phyloP scores from a whole-genome alignment of 2,329 filamentous ascomycete genomes.

The Epichloe brachyelytri region DNA sequence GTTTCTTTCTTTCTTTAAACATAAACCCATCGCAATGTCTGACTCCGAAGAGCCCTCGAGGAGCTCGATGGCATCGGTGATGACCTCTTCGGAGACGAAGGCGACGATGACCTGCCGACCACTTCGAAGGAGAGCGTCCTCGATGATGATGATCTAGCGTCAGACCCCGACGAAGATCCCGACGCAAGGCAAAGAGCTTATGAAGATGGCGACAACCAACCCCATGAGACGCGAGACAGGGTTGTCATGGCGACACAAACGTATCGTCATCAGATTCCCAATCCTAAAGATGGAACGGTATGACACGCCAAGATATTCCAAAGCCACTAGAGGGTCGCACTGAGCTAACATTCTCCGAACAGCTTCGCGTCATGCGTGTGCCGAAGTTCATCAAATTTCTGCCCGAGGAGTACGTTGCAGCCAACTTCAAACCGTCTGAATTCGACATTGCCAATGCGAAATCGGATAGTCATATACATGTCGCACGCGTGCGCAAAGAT shows the following conservation, averaged over 20 bases:
- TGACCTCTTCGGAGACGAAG: conserved; percentile 50
- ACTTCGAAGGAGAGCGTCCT: conserved; percentile 47
- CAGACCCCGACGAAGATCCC: conserved; percentile 34
- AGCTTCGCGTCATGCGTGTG: conserved; percentile 59
- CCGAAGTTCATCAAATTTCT: conserved; percentile 61
- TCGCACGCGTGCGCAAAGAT: conserved; percentile 57
- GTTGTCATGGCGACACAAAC: conserved; percentile 51
- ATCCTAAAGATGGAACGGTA: conserved; percentile 59
- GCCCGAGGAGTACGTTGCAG: conserved; percentile 52
- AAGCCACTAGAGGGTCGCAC: neutral
- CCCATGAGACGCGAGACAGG: conserved; percentile 36
- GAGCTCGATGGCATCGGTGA: conserved; percentile 40
- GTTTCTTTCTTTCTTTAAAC: neutral
- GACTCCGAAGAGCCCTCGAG: conserved; percentile 43
- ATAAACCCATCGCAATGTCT: conserved; percentile 29
- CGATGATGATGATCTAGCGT: conserved; percentile 47
- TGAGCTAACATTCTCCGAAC: neutral
- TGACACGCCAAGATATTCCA: conserved; percentile 13
- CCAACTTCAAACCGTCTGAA: conserved; percentile 49
- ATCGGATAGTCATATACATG: conserved; percentile 46
- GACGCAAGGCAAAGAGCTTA: conserved; percentile 21
- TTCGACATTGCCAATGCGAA: conserved; percentile 41
- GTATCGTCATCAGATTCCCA: conserved; percentile 57
- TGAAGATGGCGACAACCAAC: conserved; percentile 33
- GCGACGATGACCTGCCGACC: conserved; percentile 42